phyloP scores from a whole-genome alignment of 1,284 basidiomycete species.

The Ceratorhiza oryzae-sativae region DNA sequence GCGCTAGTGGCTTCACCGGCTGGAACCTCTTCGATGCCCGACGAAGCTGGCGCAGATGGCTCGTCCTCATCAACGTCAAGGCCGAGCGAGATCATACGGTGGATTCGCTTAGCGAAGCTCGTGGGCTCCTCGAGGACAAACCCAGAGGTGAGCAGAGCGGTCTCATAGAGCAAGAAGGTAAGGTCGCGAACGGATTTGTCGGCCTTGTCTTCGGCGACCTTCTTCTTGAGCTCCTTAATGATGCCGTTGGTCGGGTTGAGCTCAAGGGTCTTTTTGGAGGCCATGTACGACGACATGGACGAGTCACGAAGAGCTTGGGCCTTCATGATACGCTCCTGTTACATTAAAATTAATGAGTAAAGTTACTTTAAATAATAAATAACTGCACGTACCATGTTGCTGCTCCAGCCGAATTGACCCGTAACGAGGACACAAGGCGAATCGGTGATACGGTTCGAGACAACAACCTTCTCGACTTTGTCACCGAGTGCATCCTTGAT shows the following conservation, averaged over 20 bases:
- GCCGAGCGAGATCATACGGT: constrained; percentile 89
- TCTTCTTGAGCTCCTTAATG: constrained; percentile 94
- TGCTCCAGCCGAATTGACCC: constrained; percentile 99
- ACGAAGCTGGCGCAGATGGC: constrained; percentile 50
- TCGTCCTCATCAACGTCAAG: constrained; percentile 84
- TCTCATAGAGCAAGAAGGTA: constrained; percentile 96
- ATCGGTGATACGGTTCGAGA: constrained; percentile 97
- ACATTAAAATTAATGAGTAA: constrained; percentile 17
- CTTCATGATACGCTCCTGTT: constrained; percentile 97
- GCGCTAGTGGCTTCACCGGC: constrained; percentile 53
- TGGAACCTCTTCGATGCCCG: constrained; percentile 52
- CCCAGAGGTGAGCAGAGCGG: constrained; percentile 90
- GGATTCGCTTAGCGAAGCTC: constrained; percentile 94
- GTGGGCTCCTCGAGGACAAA: constrained; percentile 96
- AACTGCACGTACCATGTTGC: constrained; percentile 87
- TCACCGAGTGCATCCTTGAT: constrained; percentile 99
- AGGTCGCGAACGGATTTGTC: constrained; percentile 99
- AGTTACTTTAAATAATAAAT: background rate
- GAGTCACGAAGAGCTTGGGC: constrained; percentile 98
- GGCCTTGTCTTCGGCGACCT: constrained; percentile 95
- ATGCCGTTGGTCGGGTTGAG: constrained; percentile 95
- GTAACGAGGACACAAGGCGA: constrained; percentile 97
- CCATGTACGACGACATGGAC: constrained; percentile 99
- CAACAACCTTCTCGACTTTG: constrained; percentile 99
- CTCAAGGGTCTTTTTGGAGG: constrained; percentile 98